Evolutionary conservation across 1,284 basidiomycete genomes (phyloP).

Genomic region (Stygiomarasmius scandens): DNA sequence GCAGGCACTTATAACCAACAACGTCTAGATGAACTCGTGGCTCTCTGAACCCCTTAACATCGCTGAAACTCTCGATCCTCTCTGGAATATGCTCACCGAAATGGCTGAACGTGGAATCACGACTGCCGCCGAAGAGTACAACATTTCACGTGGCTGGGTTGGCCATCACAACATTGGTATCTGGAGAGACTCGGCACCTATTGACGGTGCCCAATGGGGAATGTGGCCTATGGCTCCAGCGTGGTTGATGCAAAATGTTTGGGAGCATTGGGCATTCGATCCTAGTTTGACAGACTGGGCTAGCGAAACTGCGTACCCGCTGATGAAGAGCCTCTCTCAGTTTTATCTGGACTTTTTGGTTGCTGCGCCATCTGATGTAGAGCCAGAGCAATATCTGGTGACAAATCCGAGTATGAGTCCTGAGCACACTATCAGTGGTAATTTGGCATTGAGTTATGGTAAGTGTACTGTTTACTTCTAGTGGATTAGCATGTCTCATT

Average conservation of each 20-base stretch:
- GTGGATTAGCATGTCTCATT: neutral
- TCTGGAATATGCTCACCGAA: slow-evolving; percentile 16
- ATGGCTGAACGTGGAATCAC: slow-evolving; percentile 15
- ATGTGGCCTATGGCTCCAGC: slow-evolving; percentile 22
- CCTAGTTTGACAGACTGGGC: slow-evolving; percentile 18
- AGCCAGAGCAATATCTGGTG: slow-evolving; percentile 17
- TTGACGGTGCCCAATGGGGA: slow-evolving; percentile 24
- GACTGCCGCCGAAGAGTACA: slow-evolving; percentile 15
- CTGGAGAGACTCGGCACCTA: slow-evolving; percentile 15
- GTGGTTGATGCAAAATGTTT: slow-evolving; percentile 21
- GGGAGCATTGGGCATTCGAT: slow-evolving; percentile 22
- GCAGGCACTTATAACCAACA: too few relatives aligned
- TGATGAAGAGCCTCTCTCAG: slow-evolving; percentile 21
- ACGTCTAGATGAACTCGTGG: slow-evolving; percentile 20
- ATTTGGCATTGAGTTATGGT: slow-evolving; percentile 20
- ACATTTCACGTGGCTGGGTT: slow-evolving; percentile 18
- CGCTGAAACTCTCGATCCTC: slow-evolving; percentile 19
- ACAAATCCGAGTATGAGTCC: slow-evolving; percentile 23
- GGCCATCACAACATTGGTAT: slow-evolving; percentile 14
- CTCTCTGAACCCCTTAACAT: slow-evolving; percentile 17
- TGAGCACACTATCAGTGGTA: slow-evolving; percentile 18
- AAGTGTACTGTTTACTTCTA: neutral
- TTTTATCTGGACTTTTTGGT: slow-evolving; percentile 22
- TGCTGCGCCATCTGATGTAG: slow-evolving; percentile 13
- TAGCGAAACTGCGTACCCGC: slow-evolving; percentile 19